Conservation (phyloP, 257 asterid genomes). For the Anisodus acutangulus region DNA sequence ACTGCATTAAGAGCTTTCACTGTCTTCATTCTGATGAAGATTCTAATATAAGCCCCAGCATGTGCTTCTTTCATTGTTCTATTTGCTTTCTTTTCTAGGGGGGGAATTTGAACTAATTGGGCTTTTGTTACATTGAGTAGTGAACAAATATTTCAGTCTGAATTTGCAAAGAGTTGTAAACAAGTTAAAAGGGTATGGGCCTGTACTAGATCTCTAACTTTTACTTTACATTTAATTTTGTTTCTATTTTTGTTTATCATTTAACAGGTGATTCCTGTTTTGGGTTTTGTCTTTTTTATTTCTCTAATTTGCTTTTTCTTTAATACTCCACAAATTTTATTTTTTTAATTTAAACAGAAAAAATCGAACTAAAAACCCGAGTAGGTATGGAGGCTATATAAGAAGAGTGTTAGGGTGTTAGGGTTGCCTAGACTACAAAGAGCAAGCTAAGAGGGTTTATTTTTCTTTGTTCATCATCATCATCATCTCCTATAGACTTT, state of each 20-base stretch:
- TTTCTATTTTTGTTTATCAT: constrained; percentile 54
- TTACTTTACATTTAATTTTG: constrained; percentile 57
- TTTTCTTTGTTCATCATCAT: neutral
- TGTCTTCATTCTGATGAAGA: constrained; percentile 48
- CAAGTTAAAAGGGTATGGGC: constrained; percentile 57
- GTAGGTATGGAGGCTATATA: constrained; percentile 46
- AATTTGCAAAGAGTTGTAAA: neutral
- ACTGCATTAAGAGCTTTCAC: constrained; percentile 63
- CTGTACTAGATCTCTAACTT: constrained; percentile 31
- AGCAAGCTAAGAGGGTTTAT: neutral
- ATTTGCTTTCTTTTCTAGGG: constrained; percentile 57
- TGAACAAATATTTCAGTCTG: constrained; percentile 45
- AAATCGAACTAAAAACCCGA: constrained; percentile 20
- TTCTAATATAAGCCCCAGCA: constrained; percentile 66
- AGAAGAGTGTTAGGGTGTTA: constrained; percentile 31
- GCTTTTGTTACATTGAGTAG: constrained; percentile 40
- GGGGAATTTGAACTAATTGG: constrained; percentile 22
- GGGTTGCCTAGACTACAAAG: constrained; percentile 31
- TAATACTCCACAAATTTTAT: neutral
- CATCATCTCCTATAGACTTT: neutral
- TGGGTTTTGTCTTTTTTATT: constrained; percentile 53
- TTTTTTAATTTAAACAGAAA: neutral
- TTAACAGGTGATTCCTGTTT: constrained; percentile 86
- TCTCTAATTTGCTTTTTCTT: neutral
- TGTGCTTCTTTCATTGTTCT: constrained; percentile 67